Conservation (phyloP, 2,329 filamentous ascomycete genomes). For the Monosporascus sp. region DNA sequence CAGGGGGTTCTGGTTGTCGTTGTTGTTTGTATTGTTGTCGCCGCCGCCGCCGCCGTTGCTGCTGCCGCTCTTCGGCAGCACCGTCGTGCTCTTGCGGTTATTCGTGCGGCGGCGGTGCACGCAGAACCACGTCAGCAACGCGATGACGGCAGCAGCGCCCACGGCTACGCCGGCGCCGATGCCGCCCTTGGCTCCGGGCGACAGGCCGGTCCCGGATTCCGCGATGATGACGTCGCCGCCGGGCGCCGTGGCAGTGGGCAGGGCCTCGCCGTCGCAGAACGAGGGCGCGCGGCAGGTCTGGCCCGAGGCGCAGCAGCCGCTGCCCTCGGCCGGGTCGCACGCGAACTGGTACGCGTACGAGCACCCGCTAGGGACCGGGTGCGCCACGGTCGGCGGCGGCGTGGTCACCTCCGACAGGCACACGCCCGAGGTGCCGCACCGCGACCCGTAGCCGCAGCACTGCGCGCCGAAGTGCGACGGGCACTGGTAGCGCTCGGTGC, state of each 20-base stretch:
- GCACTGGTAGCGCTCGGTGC: conserved; percentile 36
- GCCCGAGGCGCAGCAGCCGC: conserved; percentile 44
- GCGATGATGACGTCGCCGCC: conserved; percentile 26
- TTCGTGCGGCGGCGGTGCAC: conserved; percentile 29
- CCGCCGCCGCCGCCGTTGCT: too few species aligned
- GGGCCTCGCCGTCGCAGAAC: conserved; percentile 23
- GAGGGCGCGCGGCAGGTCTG: conserved; percentile 21
- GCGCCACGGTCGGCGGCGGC: conserved; percentile 21
- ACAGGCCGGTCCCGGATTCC: conserved; percentile 27
- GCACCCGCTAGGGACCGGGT: conserved; percentile 36
- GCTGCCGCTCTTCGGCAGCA: too few species aligned
- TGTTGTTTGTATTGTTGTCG: too few species aligned
- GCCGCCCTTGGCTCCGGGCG: conserved; percentile 48
- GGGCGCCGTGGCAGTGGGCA: conserved; percentile 31
- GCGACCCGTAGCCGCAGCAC: conserved; percentile 42
- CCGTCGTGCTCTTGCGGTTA: too few species aligned
- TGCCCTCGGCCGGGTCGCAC: conserved; percentile 35
- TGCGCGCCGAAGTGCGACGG: conserved; percentile 36
- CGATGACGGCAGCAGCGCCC: conserved; percentile 36
- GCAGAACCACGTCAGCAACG: conserved; percentile 41
- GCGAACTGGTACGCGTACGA: conserved; percentile 34
- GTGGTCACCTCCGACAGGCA: conserved; percentile 27
- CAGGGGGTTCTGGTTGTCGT: too few species aligned
- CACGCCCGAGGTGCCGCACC: conserved; percentile 31
- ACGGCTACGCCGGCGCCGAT: conserved; percentile 49